Evolutionary conservation across 2,329 filamentous ascomycete species (phyloP).

Genomic region (Fusarium penzigii): DNA sequence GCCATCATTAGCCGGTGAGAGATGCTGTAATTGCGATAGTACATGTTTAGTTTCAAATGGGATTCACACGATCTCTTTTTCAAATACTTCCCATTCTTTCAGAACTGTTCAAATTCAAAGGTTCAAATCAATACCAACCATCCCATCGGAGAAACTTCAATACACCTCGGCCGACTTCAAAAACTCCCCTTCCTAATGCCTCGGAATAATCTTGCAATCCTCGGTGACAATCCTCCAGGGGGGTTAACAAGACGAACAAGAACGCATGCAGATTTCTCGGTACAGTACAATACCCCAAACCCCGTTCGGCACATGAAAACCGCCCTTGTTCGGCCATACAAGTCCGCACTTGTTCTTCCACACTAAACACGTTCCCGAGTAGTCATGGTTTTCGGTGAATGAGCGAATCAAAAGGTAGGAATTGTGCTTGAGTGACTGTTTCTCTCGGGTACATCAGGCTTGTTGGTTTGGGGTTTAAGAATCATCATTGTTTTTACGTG

Average conservation of each 20-base stretch:
- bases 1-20: not conserved
- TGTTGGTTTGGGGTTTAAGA: not conserved
- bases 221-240: not conserved
- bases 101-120: not conserved
- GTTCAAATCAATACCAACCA: too few relatives aligned
- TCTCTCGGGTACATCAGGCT: not conserved
- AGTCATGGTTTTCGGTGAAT: conserved; percentile 14
- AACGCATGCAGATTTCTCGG: too few relatives aligned
- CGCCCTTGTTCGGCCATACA: conserved; percentile 2
- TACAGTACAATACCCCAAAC: not conserved
- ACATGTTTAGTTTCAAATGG: not conserved
- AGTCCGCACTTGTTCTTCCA: conserved; percentile 8
- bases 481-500: not conserved
- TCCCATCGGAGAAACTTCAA: too few relatives aligned
- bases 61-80: not conserved
- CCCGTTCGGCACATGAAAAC: not conserved
- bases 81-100: not conserved
- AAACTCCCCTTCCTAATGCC: too few relatives aligned
- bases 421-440: too few relatives aligned
- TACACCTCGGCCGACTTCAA: too few relatives aligned
- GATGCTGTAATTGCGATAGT: not conserved
- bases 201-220: not conserved
- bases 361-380: too few relatives aligned
- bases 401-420: conserved; percentile 11
- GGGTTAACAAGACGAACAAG: too few relatives aligned